phyloP scores from a whole-genome alignment of 371 early-diverging fungal species.

The Lichtheimia corymbifera region DNA sequence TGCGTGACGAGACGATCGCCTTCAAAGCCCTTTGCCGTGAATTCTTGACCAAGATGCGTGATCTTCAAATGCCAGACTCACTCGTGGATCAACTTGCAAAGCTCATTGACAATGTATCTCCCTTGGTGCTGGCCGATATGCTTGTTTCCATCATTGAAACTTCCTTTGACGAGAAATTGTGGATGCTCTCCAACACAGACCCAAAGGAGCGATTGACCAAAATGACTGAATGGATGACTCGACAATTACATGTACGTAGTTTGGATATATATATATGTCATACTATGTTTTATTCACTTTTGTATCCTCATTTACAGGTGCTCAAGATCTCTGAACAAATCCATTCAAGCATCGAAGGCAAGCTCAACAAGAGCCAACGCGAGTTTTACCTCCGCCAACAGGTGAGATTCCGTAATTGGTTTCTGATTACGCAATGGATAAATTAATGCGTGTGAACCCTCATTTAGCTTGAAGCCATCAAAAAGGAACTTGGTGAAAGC shows the following conservation, averaged over 20 bases:
- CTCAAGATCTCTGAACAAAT: constrained; percentile 80
- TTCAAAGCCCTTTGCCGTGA: constrained; percentile 65
- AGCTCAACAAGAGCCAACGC: constrained; percentile 76
- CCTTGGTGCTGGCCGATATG: constrained; percentile 71
- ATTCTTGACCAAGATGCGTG: constrained; percentile 60
- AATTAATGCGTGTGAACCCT: constrained; percentile 7
- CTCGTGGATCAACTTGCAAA: constrained; percentile 66
- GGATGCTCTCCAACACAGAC: constrained; percentile 60
- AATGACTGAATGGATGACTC: constrained; percentile 67
- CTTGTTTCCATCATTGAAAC: constrained; percentile 75
- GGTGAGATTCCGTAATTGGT: constrained; percentile 29
- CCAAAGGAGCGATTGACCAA: constrained; percentile 61
- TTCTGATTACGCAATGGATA: background rate
- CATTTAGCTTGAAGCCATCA: constrained; percentile 76
- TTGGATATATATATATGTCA: background rate
- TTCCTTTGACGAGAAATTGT: constrained; percentile 71
- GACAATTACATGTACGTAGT: constrained; percentile 71
- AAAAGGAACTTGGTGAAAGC: constrained; percentile 74
- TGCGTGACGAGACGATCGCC: constrained; percentile 51
- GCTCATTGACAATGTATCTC: constrained; percentile 64
- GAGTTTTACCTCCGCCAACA: constrained; percentile 87
- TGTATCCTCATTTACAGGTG: constrained; percentile 39
- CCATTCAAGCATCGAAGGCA: constrained; percentile 77
- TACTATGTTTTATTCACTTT: background rate
- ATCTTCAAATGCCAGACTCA: constrained; percentile 69